Conservation (phyloP, 2,329 filamentous ascomycete genomes). For the Lachnellula hyalina region DNA sequence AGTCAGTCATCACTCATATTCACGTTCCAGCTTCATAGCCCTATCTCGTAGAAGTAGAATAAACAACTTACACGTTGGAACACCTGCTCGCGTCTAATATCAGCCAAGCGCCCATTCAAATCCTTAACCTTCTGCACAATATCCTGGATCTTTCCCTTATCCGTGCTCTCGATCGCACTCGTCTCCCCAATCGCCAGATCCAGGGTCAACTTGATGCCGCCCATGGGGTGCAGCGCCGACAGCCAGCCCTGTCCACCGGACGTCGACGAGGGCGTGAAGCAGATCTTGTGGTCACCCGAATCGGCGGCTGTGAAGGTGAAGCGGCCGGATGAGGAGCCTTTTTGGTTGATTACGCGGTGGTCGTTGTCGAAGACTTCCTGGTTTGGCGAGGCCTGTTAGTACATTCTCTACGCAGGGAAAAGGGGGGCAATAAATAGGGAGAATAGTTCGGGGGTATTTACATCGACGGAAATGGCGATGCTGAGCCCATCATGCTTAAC, state of each 20-base stretch:
- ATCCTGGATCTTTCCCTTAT: conserved; percentile 89
- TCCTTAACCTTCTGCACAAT: conserved; percentile 85
- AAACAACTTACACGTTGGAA: conserved; percentile 74
- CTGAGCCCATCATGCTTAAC: conserved; percentile 67
- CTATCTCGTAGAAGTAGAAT: not conserved
- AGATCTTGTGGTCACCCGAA: conserved; percentile 91
- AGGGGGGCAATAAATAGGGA: conserved; percentile 3
- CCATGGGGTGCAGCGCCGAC: conserved; percentile 56
- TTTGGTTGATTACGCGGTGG: conserved; percentile 89
- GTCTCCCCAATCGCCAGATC: conserved; percentile 95
- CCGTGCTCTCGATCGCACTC: conserved; percentile 84
- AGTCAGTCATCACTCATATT: conserved; percentile 7
- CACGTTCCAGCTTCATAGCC: not conserved
- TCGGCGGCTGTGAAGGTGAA: conserved; percentile 97
- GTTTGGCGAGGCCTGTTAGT: not conserved
- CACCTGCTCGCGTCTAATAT: conserved; percentile 90
- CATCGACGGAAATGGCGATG: conserved; percentile 88
- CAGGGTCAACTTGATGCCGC: conserved; percentile 76
- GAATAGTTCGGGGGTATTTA: conserved; percentile 30
- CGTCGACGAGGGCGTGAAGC: conserved; percentile 80
- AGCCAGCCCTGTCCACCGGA: conserved; percentile 69
- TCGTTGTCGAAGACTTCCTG: conserved; percentile 94
- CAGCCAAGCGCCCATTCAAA: conserved; percentile 77
- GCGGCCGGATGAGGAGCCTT: conserved; percentile 67
- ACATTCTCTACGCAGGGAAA: not conserved